A percentile compares a stretch with the other conserved stretches of the same genome.
These are phyloP conservation scores for Backusella circina DNA, from an alignment of 192 early-diverging fungal species.

Conservation along the genomic window DNA sequence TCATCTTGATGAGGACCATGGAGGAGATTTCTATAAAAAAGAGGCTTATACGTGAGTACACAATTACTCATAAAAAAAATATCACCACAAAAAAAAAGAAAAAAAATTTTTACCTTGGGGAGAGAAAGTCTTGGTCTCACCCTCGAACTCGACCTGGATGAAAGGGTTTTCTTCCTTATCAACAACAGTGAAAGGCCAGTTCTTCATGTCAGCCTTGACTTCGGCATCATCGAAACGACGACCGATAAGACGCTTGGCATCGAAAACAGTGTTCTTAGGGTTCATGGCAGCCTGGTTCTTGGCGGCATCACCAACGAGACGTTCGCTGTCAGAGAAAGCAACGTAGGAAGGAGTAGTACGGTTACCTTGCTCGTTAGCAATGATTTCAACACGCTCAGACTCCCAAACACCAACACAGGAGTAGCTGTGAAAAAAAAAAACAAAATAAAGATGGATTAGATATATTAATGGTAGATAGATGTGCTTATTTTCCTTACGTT, in stretches of 20 bases:
- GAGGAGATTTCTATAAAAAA: conserved; percentile 59
- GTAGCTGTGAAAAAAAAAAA: conserved; percentile 91
- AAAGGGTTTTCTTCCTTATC: conserved; percentile 65
- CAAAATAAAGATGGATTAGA: background rate
- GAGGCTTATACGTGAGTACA: background rate
- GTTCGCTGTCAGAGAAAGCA: conserved; percentile 76
- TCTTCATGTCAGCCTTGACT: conserved; percentile 78
- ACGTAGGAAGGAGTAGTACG: conserved; percentile 87
- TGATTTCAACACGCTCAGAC: conserved; percentile 96
- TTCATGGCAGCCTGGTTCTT: conserved; percentile 91
- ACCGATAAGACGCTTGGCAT: conserved; percentile 90
- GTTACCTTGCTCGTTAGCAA: conserved; percentile 90
- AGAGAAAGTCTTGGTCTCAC: conserved; percentile 76
- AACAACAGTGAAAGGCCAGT: conserved; percentile 84
- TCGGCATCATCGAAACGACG: conserved; percentile 81
- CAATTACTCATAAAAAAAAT: background rate
- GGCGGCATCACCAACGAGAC: conserved; percentile 83
- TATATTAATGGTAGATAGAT: background rate
- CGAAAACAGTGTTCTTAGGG: conserved; percentile 89
- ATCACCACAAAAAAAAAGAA: background rate
- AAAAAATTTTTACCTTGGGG: conserved; percentile 55
- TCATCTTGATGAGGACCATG: conserved; percentile 77
- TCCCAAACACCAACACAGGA: conserved; percentile 85
- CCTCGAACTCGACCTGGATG: conserved; percentile 82
- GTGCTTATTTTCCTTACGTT: conserved; percentile 32